phyloP scores from a whole-genome alignment of 2,329 filamentous ascomycete species.

The Fusarium protoensiforme region DNA sequence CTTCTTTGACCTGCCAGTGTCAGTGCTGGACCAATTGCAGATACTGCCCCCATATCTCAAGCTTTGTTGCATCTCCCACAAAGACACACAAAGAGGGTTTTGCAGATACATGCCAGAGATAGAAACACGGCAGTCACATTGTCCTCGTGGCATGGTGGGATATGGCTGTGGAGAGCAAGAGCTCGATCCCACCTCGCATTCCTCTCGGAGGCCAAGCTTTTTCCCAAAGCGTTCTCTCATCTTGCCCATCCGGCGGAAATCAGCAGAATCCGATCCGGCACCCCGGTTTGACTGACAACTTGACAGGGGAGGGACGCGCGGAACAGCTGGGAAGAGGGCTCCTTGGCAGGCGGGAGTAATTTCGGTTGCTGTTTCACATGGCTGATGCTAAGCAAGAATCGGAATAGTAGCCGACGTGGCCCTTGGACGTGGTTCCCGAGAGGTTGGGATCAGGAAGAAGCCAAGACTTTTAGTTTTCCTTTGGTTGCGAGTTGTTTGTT shows the following conservation, averaged over 20 bases:
- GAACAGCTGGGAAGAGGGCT: conserved; percentile 8
- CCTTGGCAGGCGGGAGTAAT: conserved; percentile 49
- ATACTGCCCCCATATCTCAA: conserved; percentile 10
- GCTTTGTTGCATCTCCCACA: conserved; percentile 4
- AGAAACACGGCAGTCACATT: conserved; percentile 7
- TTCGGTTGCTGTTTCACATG: conserved; percentile 48
- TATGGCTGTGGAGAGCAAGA: conserved; percentile 9
- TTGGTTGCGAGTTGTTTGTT: background rate
- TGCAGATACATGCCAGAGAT: conserved; percentile 6
- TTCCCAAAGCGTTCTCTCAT: conserved; percentile 27
- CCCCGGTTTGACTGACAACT: conserved; percentile 12
- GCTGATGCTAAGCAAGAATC: conserved; percentile 32
- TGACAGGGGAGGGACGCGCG: conserved; percentile 32
- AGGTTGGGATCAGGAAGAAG: conserved; percentile 26
- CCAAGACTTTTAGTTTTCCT: conserved; percentile 22
- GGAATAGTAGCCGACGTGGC: conserved; percentile 43
- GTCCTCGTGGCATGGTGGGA: background rate
- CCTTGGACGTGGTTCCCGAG: conserved; percentile 24
- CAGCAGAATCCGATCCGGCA: conserved; percentile 21
- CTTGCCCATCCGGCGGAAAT: conserved; percentile 19
- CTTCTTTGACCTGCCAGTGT: background rate
- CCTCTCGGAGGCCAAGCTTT: conserved; percentile 26
- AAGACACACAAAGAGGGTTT: background rate
- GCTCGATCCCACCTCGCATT: conserved; percentile 16
- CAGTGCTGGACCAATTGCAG: conserved; percentile 10